Base-by-base conservation (phyloP, 768 basidiomycete genomes). In the Ramaria sp. region DNA sequence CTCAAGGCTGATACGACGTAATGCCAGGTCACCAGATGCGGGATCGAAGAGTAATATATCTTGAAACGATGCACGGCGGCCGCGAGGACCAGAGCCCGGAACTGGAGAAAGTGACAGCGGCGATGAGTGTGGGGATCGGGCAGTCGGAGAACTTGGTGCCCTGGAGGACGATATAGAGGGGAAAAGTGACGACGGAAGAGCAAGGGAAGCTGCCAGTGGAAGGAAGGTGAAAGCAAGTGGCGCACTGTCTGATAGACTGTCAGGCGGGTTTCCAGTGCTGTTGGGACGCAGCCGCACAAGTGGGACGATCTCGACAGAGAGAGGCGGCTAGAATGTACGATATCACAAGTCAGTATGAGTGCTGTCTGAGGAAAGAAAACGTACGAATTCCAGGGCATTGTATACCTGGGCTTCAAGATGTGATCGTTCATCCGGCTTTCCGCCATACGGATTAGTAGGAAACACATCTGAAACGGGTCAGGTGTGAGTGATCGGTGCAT, bases 361-460 rank as follows among this genome's bases (percentile, higher is more conserved):
- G 17, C 27, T 27, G 5, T 5, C 27, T 5, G 31, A 48, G 13
- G 9, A 34, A 48, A 20, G n/a, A 30, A 52, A 4, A 55, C 76
- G 73, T 59, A 71, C 83, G 74, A 78, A 61, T 49, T 75, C 74
- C 4, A 70, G 67, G 2, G 69, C 68, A 61, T 90, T 86, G 64
- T 71, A 66, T 0, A 88, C 82, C 63, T 71, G 71, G 6, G 78
- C 80, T 38, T 78, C 74, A 54, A 83, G 61, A 69, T 87, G 83
- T 50, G 85, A 83, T 34, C 67, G 67, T 33, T 78, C 69, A 69
- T 89, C 83, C 1, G 84, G 72, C 34, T 72, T 73, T 3, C 90
- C 86, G 0, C 88, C 90, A 58, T 83, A 83, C 4, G 88, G 88
- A 65, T 90, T 86, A 7, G 83, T 72, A 7, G 84, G 79, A 64